These are phyloP conservation scores for Cinnamomum micranthum DNA, from an alignment of 164 flowering plant genomes.

Conservation along the genomic window DNA sequence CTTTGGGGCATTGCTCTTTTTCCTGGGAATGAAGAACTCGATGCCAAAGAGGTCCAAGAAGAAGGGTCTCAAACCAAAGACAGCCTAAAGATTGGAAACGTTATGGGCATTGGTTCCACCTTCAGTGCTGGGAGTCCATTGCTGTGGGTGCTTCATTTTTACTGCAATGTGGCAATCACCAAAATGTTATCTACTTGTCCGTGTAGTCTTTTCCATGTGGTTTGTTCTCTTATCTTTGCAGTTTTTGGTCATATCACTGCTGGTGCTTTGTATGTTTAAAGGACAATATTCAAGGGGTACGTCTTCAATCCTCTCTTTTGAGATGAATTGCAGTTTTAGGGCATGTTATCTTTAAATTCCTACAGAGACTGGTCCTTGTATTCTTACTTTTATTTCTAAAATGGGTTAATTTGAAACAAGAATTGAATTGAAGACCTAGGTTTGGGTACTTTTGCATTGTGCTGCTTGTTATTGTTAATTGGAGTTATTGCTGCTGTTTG, in stretches of 20 bases:
- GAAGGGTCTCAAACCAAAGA: constrained; percentile 44
- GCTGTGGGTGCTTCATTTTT: background rate
- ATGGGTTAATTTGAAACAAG: background rate
- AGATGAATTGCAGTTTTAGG: background rate
- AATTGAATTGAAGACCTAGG: background rate
- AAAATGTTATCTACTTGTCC: background rate
- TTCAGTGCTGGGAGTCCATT: background rate
- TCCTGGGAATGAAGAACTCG: constrained; percentile 71
- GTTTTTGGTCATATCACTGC: background rate
- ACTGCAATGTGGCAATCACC: background rate
- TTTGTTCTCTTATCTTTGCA: background rate
- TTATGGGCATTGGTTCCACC: background rate
- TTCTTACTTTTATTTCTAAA: background rate
- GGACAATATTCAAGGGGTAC: background rate
- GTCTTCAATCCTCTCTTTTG: background rate
- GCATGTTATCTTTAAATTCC: background rate
- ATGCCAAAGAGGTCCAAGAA: constrained; percentile 48
- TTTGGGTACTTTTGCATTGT: too few relatives aligned
- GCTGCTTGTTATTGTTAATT: too few relatives aligned
- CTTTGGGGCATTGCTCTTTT: constrained; percentile 61
- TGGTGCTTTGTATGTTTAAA: too few relatives aligned
- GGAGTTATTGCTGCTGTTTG: too few relatives aligned
- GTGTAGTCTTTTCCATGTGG: background rate
- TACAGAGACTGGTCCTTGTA: background rate
- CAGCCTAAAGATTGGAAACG: constrained; percentile 18